Conservation (phyloP, 2,329 filamentous ascomycete species). For the Claviceps cyperi region DNA sequence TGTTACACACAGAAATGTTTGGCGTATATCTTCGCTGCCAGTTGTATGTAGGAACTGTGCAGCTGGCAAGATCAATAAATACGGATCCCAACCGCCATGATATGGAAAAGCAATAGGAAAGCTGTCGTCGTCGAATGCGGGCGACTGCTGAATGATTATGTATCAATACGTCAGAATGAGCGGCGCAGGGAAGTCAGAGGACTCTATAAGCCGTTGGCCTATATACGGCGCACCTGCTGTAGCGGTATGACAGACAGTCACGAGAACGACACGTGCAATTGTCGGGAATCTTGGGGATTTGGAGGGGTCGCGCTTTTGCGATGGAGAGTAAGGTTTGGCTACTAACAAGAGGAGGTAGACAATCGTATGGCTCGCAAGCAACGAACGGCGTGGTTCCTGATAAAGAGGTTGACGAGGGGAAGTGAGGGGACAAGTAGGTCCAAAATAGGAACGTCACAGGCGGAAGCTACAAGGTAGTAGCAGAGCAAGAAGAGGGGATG, state of each 20-base stretch:
- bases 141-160: background rate
- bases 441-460: background rate
- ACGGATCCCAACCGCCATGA: background rate
- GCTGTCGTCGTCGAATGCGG: background rate
- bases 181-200: background rate
- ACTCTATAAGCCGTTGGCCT: background rate
- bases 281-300: background rate
- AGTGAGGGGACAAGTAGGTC: background rate
- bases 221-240: background rate
- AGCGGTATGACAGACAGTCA: background rate
- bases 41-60: background rate
- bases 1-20: too few relatives aligned
- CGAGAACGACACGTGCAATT: conserved; percentile 1
- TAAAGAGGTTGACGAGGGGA: background rate
- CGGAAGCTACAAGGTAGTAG: too few relatives aligned
- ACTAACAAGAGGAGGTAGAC: background rate
- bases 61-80: background rate
- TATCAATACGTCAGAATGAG: background rate
- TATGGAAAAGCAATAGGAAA: background rate
- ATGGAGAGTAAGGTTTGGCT: background rate
- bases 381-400: conserved; percentile 1
- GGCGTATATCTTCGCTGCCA: too few relatives aligned
- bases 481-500: background rate
- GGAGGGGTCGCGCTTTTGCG: background rate
- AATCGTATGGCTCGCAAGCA: background rate